Conservation (phyloP, 2,329 filamentous ascomycete genomes). For the Fusarium sp. region DNA sequence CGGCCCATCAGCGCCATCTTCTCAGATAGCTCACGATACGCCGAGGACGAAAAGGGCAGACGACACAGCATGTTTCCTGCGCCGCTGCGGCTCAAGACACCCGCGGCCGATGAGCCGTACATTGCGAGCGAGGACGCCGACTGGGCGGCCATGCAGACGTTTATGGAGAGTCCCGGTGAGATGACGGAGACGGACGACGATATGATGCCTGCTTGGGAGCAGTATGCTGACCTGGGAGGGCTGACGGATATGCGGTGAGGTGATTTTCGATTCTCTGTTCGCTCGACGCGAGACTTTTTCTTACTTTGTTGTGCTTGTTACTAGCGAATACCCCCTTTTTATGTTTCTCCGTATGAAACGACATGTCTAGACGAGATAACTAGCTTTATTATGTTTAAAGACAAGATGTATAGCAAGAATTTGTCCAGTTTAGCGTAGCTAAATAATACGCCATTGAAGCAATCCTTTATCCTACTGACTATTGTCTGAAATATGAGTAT, state of each 20-base stretch:
- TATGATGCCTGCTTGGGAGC: conserved; percentile 56
- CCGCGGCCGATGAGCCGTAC: conserved; percentile 41
- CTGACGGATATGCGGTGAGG: conserved; percentile 53
- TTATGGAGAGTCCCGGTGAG: conserved; percentile 46
- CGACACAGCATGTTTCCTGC: conserved; percentile 45
- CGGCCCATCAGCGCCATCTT: conserved; percentile 47
- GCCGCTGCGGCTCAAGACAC: conserved; percentile 36
- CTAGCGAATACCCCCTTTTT: conserved; percentile 43
- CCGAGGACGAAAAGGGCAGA: conserved; percentile 42
- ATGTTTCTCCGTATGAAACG: conserved; percentile 31
- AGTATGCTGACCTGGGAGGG: conserved; percentile 60
- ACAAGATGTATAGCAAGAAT: not conserved
- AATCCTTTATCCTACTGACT: not conserved
- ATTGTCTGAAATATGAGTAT: too few species aligned
- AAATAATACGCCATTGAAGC: not conserved
- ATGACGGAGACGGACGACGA: conserved; percentile 35
- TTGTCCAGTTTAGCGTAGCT: not conserved
- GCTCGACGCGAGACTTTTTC: conserved; percentile 25
- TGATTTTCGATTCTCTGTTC: conserved; percentile 7
- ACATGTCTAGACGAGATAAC: conserved; percentile 31
- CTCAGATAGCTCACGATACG: conserved; percentile 44
- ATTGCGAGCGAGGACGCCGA: conserved; percentile 49
- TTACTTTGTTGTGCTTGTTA: conserved; percentile 10
- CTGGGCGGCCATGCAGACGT: conserved; percentile 53
- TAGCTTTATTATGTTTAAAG: conserved; percentile 28